Conservation (phyloP, 164 flowering plant genomes). For the Pachysandra terminalis region DNA sequence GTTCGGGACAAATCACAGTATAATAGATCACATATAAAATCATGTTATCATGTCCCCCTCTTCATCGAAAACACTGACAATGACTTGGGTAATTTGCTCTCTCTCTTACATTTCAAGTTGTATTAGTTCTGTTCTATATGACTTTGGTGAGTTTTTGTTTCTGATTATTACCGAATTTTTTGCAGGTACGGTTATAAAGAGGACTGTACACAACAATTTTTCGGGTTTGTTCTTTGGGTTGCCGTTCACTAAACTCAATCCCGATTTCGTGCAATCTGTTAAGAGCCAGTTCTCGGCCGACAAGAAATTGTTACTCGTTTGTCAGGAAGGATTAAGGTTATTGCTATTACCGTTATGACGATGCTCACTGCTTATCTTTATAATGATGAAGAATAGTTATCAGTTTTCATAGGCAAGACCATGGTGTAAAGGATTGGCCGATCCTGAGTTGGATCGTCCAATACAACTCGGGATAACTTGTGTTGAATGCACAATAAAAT, state of each 20-base stretch:
- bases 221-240: conserved; percentile 82
- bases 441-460: too few species aligned
- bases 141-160: neutral
- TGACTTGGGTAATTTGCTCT: conserved; percentile 50
- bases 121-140: neutral
- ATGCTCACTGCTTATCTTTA: neutral
- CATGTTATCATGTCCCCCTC: conserved; percentile 78
- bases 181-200: conserved; percentile 78
- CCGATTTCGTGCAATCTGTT: conserved; percentile 70
- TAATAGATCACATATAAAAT: conserved; percentile 78
- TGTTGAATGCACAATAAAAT: too few species aligned
- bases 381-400: neutral
- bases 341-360: conserved; percentile 1
- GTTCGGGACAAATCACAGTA: conserved; percentile 75
- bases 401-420: neutral
- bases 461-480: too few species aligned
- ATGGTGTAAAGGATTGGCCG: too few species aligned
- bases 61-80: conserved; percentile 83
- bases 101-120: neutral
- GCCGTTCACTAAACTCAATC: conserved; percentile 78
- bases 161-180: neutral
- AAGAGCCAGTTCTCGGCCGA: conserved; percentile 66
- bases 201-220: conserved; percentile 88
- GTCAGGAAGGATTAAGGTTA: conserved; percentile 95
- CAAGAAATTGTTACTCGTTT: conserved; percentile 70